Conservation (phyloP, 345 rosid genomes). For the Stellera chamaejasme region DNA sequence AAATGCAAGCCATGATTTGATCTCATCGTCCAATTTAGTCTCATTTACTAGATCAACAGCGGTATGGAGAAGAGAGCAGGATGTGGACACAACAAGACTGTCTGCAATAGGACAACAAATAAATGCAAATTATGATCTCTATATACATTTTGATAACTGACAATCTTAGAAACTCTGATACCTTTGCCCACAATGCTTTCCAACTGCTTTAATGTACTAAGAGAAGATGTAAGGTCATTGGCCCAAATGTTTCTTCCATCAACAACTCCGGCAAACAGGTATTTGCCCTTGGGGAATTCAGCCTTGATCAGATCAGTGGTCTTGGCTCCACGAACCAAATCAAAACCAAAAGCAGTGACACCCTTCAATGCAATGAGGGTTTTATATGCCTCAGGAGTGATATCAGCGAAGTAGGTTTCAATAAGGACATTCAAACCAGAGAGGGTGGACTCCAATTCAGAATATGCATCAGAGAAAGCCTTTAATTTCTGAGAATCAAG, state of each 20-base stretch:
- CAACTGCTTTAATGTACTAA: slow-evolving; percentile 42
- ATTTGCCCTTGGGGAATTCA: slow-evolving; percentile 73
- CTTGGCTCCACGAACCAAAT: slow-evolving; percentile 83
- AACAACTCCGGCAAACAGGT: slow-evolving; percentile 90
- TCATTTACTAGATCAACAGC: slow-evolving; percentile 92
- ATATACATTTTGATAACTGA: background rate
- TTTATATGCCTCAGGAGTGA: slow-evolving; percentile 74
- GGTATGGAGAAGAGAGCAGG: slow-evolving; percentile 96
- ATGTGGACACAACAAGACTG: slow-evolving; percentile 91
- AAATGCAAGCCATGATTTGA: slow-evolving; percentile 96
- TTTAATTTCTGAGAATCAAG: slow-evolving; percentile 77
- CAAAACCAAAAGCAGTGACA: slow-evolving; percentile 76
- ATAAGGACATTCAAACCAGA: slow-evolving; percentile 77
- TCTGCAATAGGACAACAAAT: slow-evolving; percentile 29
- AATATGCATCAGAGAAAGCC: slow-evolving; percentile 74
- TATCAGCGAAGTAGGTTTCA: slow-evolving; percentile 94
- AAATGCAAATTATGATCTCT: background rate
- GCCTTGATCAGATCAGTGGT: slow-evolving; percentile 74
- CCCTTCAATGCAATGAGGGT: slow-evolving; percentile 81
- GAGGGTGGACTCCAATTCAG: slow-evolving; percentile 68
- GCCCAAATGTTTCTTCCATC: slow-evolving; percentile 99
- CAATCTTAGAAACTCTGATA: slow-evolving; percentile 41
- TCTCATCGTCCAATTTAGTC: slow-evolving; percentile 74
- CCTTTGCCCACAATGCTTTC: slow-evolving; percentile 90
- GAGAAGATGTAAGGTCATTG: slow-evolving; percentile 85